Conservation (phyloP, 23 red algal species). For the Gracilaria domingensis region DNA sequence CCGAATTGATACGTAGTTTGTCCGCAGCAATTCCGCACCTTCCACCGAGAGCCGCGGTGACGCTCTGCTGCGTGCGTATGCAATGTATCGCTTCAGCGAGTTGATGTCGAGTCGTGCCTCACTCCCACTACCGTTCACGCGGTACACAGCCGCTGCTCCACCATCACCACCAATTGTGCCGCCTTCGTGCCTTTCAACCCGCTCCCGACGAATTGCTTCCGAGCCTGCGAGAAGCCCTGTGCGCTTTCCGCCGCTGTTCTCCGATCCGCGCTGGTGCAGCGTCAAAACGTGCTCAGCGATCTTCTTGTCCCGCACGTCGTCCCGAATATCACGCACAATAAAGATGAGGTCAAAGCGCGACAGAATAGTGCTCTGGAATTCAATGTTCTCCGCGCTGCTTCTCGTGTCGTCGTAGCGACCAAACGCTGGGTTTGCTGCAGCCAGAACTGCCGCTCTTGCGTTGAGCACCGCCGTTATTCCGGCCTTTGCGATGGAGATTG, state of each 20-base stretch:
- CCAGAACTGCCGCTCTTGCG: constrained; percentile 90
- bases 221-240: constrained; percentile 21
- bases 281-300: constrained; percentile 94
- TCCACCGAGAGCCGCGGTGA: constrained; percentile 91
- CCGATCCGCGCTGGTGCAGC: constrained; percentile 87
- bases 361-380: constrained; percentile 98
- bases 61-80: constrained; percentile 84
- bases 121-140: constrained; percentile 48
- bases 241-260: constrained; percentile 22
- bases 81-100: constrained; percentile 95
- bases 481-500: constrained; percentile 98
- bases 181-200: constrained; percentile 24
- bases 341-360: constrained; percentile 99
- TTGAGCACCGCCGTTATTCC: constrained; percentile 97
- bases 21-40: constrained; percentile 91
- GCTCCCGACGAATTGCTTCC: constrained; percentile 4
- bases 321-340: constrained; percentile 93
- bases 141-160: not conserved
- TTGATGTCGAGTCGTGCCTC: constrained; percentile 82
- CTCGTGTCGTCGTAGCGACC: constrained; percentile 95
- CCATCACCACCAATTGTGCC: constrained; percentile 15
- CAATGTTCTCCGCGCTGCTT: constrained; percentile 91
- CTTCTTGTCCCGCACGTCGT: constrained; percentile 84
- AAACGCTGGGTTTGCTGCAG: constrained; percentile 97
- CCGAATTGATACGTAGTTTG: constrained; percentile 96